Evolutionary conservation across 2,329 filamentous ascomycete species (phyloP).

Genomic region (Verticillium longisporum): DNA sequence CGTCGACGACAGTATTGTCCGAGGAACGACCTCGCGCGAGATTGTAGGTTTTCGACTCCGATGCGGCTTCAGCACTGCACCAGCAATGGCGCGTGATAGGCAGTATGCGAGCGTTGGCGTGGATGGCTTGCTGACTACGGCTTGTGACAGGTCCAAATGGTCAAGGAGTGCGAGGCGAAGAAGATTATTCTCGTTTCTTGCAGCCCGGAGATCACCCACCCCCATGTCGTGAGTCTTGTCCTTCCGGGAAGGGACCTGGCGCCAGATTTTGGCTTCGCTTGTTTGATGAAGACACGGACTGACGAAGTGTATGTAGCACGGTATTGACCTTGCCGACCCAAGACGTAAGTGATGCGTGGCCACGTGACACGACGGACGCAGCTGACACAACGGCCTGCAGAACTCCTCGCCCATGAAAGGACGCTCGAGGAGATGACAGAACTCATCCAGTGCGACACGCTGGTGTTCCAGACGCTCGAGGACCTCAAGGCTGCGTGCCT

Average conservation of each 20-base stretch:
- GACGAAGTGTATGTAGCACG: constrained; percentile 23
- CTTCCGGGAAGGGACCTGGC: no score
- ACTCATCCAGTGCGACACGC: constrained; percentile 36
- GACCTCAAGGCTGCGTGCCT: constrained; percentile 74
- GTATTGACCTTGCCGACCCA: constrained; percentile 39
- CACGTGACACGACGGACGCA: no score
- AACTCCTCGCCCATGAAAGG: constrained; percentile 33
- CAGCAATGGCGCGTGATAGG: no score
- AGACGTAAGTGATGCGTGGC: constrained; percentile 16
- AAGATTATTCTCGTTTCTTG: constrained; percentile 80
- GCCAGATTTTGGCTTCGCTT: no score
- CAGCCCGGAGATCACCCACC: constrained; percentile 74
- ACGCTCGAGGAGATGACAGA: constrained; percentile 32
- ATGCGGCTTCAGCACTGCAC: no score
- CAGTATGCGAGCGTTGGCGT: background rate
- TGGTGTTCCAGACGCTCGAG: constrained; percentile 55
- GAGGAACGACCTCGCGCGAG: constrained; percentile 68
- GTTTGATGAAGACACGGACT: background rate
- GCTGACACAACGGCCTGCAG: constrained; percentile 10
- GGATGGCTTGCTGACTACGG: background rate
- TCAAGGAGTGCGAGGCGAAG: constrained; percentile 71
- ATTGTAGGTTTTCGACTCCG: no score
- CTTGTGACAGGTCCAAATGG: constrained; percentile 54
- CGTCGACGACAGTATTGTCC: constrained; percentile 85
- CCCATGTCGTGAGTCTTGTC: constrained; percentile 68